Evolutionary conservation across 1,139 yeast species (phyloP).

Genomic region (Zygoascus meyerae): DNA sequence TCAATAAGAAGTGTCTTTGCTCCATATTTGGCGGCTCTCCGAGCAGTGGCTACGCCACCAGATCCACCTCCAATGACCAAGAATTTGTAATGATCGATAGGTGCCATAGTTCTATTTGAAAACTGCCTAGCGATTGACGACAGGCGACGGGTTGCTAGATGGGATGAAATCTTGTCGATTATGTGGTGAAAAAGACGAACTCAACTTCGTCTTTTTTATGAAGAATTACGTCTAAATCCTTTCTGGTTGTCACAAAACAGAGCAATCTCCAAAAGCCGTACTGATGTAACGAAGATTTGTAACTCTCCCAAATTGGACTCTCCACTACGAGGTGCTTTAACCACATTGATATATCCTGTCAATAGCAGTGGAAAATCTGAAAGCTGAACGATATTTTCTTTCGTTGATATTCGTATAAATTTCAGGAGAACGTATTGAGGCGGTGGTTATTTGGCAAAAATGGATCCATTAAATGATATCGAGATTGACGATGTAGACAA

Average conservation of each 20-base stretch:
- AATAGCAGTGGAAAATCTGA: too few relatives aligned
- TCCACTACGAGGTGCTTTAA: too few relatives aligned
- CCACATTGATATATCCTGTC: too few relatives aligned
- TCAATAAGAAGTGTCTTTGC: constrained; percentile 82
- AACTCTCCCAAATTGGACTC: too few relatives aligned
- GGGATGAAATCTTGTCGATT: background rate
- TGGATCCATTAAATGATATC: constrained; percentile 9
- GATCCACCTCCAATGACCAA: constrained; percentile 99
- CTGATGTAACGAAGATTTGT: too few relatives aligned
- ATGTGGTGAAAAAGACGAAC: background rate
- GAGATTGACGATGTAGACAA: constrained; percentile 33
- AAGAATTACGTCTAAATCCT: too few relatives aligned
- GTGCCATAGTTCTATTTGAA: constrained; percentile 34
- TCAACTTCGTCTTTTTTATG: too few relatives aligned
- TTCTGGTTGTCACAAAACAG: too few relatives aligned
- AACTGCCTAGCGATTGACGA: constrained; percentile 11
- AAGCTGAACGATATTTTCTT: too few relatives aligned
- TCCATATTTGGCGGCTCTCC: constrained; percentile 93
- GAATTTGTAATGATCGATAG: constrained; percentile 66
- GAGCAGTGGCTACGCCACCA: constrained; percentile 96
- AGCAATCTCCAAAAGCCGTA: too few relatives aligned
- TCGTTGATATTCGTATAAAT: too few relatives aligned
- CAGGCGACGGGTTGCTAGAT: constrained; percentile 2
- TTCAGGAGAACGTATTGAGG: too few relatives aligned
- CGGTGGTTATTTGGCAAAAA: background rate